Base-by-base conservation (phyloP, 2,329 filamentous ascomycete genomes). In the Parasarocladium wereldwijsianum region DNA sequence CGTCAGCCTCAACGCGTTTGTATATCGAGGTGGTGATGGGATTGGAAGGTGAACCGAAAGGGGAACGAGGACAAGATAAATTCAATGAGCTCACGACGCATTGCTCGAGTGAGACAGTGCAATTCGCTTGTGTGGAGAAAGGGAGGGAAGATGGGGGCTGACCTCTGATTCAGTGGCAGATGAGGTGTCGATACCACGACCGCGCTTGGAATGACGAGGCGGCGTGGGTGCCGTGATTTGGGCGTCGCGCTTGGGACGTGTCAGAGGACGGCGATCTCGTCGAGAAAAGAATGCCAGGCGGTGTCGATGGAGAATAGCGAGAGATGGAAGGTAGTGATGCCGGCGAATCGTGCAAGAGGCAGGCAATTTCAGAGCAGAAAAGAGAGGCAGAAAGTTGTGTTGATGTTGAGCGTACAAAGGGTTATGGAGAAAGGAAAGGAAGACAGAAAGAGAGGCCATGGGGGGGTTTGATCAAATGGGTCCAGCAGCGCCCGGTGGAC, bases 111-210 rank as follows among this genome's bases (percentile, higher is more conserved):
- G 43, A 51, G 50, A 53, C 49, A 55, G 17, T 40, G 27, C 37
- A 41, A 41, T 36, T 24, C 38, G n/a, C n/a, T n/a, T n/a, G n/a
- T n/a, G 32, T 36, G 24, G 32, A 35, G 33, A 38, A 23, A 24
- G 28, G 19, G 28, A 30, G 28, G 42, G 42, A 50, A 49, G 45
- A 40, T 32, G 35, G 37, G 34, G 24, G 45, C 51, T 37, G 40
- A 55, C 52, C 51, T 55, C 45, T 51, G 36, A 43, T 34, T 42
- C 38, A 39, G 44, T 40, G 45, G 43, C 44, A 44, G 43, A 46
- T 43, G 38, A 43, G 28, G 43, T 39, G 40, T 38, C 38, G 36
- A 38, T 40, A 41, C 46, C 50, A 47, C 46, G 39, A 50, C 38
- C 38, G 45, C 39, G 49, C 43, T 45, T 47, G 52, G 50, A 54